These are phyloP conservation scores for Penicillium riverlandense DNA, from an alignment of 495 filamentous ascomycete genomes.

Conservation along the genomic window DNA sequence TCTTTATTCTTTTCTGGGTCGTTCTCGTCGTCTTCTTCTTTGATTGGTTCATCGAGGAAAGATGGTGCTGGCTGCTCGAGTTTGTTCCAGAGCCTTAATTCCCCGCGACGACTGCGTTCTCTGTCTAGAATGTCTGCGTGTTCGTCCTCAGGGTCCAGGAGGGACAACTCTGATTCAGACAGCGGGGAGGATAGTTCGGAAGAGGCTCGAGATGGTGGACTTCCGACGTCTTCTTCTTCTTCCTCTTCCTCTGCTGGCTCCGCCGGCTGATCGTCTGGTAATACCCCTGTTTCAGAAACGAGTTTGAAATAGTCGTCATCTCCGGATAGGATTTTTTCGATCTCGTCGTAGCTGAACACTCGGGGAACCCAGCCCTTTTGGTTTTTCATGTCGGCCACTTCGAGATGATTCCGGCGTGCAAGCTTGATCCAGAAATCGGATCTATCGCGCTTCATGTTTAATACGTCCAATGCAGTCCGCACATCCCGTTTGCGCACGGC, in stretches of 20 bases:
- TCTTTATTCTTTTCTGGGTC: not conserved
- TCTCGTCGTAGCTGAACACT: slow-evolving; percentile 39
- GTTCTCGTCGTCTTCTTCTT: slow-evolving; percentile 9
- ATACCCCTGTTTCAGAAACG: too few species aligned
- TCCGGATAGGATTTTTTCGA: slow-evolving; percentile 41
- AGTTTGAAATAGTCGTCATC: slow-evolving; percentile 7
- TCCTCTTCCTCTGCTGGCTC: not conserved
- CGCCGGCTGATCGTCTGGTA: not conserved
- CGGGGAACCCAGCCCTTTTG: slow-evolving; percentile 17
- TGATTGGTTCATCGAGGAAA: slow-evolving; percentile 2
- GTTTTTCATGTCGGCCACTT: slow-evolving; percentile 42
- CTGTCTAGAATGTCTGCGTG: slow-evolving; percentile 50
- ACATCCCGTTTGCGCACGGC: slow-evolving; percentile 56
- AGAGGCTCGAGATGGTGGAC: not conserved
- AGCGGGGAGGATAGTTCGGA: slow-evolving; percentile 3
- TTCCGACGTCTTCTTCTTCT: not conserved
- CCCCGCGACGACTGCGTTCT: slow-evolving; percentile 43
- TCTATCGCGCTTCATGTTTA: slow-evolving; percentile 29
- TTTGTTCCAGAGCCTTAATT: slow-evolving; percentile 47
- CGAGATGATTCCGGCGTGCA: slow-evolving; percentile 51
- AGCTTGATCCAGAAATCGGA: slow-evolving; percentile 51
- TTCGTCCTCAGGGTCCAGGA: slow-evolving; percentile 32
- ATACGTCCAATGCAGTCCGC: slow-evolving; percentile 49
- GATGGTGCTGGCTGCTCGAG: slow-evolving; percentile 28
- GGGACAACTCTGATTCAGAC: slow-evolving; percentile 7